phyloP scores from a whole-genome alignment of 148 eudicot genomes.

The Dianthus caryophyllus region DNA sequence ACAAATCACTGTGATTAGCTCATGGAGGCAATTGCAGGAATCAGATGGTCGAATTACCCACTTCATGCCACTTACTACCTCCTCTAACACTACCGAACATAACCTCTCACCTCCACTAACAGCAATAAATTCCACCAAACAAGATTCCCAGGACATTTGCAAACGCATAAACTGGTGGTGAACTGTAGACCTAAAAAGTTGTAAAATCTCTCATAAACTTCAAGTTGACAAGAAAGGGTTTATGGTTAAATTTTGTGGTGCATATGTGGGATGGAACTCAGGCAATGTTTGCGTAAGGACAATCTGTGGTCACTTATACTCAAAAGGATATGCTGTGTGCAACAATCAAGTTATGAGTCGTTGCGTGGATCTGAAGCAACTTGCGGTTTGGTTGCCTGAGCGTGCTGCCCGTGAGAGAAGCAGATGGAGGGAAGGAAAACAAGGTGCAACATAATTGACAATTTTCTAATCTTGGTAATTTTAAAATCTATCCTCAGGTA shows the following conservation, averaged over 20 bases:
- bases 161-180: not conserved
- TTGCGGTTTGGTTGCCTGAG: not conserved
- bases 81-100: not conserved
- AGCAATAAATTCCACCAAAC: not conserved
- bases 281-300: not conserved
- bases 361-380: not conserved
- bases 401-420: not conserved
- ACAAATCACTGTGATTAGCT: not conserved
- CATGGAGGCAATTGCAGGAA: not conserved
- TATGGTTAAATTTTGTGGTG: not conserved
- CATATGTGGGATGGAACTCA: not conserved
- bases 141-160: not conserved
- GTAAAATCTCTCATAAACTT: not conserved
- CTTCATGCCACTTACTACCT: not conserved
- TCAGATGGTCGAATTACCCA: not conserved
- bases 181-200: not conserved
- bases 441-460: not conserved
- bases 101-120: slow-evolving; percentile 1
- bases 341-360: not conserved
- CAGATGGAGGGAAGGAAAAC: not conserved
- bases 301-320: not conserved
- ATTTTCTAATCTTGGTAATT: not conserved
- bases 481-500: not conserved
- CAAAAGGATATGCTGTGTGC: not conserved
- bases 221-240: not conserved